phyloP scores from a whole-genome alignment of 2,329 filamentous ascomycete genomes.

The Coniochaeta prunicola region DNA sequence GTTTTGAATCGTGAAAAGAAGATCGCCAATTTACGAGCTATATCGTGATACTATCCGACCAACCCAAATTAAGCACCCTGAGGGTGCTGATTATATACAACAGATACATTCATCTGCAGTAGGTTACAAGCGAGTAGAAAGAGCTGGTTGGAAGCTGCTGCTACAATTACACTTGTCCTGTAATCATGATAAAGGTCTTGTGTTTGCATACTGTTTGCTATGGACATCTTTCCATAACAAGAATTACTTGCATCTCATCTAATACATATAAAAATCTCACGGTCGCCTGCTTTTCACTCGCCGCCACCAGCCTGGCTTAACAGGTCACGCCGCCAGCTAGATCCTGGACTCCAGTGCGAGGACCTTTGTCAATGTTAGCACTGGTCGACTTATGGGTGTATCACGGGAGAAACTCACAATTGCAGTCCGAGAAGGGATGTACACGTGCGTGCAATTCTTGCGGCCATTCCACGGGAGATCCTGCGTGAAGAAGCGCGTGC shows the following conservation, averaged over 20 bases:
- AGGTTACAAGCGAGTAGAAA: no score
- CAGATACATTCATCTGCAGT: no score
- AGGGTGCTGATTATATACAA: no score
- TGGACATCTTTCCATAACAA: not conserved
- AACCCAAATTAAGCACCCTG: no score
- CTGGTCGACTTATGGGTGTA: not conserved
- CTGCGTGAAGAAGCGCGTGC: conserved; percentile 88
- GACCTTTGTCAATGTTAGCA: conserved; percentile 10
- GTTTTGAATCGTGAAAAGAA: no score
- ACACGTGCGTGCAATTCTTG: conserved; percentile 87
- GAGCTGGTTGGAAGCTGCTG: no score
- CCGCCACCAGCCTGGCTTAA: not conserved
- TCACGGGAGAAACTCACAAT: conserved; percentile 57
- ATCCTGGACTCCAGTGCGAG: conserved; percentile 24
- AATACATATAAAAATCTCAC: not conserved
- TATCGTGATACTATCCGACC: no score
- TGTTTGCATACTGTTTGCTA: not conserved
- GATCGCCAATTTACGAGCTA: no score
- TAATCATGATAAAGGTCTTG: no score
- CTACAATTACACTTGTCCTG: no score
- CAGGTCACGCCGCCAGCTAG: not conserved
- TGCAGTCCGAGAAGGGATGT: conserved; percentile 77
- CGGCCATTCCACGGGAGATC: conserved; percentile 84
- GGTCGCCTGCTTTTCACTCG: not conserved
- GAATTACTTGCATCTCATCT: not conserved